Conservation (phyloP, 352 stramenopile genomes). For the Phytophthora tubulina region DNA sequence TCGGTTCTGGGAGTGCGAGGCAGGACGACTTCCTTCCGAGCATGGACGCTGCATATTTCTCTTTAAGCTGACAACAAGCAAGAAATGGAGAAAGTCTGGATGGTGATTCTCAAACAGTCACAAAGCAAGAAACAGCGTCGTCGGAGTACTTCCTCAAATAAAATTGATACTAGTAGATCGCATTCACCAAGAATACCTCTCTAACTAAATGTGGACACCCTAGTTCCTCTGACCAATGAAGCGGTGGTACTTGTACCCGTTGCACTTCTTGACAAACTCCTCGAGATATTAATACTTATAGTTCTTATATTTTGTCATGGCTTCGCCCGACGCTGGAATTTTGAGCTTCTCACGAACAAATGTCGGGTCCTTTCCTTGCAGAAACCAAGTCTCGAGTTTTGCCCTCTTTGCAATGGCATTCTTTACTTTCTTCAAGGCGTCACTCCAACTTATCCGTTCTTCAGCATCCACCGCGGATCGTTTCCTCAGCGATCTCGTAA, state of each 20-base stretch:
- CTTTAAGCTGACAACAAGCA: background rate
- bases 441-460: background rate
- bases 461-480: background rate
- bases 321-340: too few relatives aligned
- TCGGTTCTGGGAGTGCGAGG: slow-evolving; percentile 1
- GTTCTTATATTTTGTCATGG: too few relatives aligned
- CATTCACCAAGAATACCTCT: background rate
- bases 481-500: background rate
- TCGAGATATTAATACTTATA: background rate
- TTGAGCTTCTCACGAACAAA: too few relatives aligned
- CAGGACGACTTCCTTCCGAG: slow-evolving; percentile 17
- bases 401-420: background rate
- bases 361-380: too few relatives aligned
- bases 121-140: background rate
- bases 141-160: background rate
- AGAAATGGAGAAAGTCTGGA: background rate
- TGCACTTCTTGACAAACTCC: background rate
- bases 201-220: background rate
- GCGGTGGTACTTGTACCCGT: background rate
- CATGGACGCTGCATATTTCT: slow-evolving; percentile 32
- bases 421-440: background rate
- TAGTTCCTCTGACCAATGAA: background rate
- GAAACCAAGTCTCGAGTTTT: background rate
- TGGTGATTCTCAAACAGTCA: too few relatives aligned
- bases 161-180: background rate